Evolutionary conservation across 208 protist species (phyloP).

Genomic region (Herpetomonas tarakana): DNA sequence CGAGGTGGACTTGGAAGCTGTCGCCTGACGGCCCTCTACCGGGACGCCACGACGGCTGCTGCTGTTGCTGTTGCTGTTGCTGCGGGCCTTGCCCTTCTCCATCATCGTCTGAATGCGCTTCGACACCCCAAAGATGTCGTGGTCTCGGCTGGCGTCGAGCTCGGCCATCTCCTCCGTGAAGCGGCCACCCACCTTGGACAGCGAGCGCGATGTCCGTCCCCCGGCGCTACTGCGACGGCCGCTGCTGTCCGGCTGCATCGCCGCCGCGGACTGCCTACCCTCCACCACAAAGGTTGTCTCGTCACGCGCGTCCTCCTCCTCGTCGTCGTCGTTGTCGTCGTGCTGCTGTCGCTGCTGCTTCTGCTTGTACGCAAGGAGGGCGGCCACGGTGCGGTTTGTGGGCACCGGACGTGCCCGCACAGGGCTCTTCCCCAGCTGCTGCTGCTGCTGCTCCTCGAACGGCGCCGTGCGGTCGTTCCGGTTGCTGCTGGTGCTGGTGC

Average conservation of each 20-base stretch:
- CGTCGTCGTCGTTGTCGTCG: not conserved
- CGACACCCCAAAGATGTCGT: slow-evolving; percentile 48
- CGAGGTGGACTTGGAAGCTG: not conserved
- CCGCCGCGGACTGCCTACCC: not conserved
- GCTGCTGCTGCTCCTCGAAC: not conserved
- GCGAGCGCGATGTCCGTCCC: not conserved
- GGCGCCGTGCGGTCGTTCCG: not conserved
- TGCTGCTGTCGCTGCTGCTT: slow-evolving; percentile 13
- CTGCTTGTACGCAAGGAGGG: not conserved
- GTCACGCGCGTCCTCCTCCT: not conserved
- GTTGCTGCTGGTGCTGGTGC: slow-evolving; percentile 4
- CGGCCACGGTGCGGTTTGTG: not conserved
- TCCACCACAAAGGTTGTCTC: not conserved
- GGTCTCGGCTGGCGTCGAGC: slow-evolving; percentile 18
- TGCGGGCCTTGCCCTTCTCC: slow-evolving; percentile 9
- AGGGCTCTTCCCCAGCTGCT: slow-evolving; percentile 3
- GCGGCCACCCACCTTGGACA: slow-evolving; percentile 4
- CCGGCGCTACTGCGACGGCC: slow-evolving; percentile 10
- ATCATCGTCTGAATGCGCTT: slow-evolving; percentile 15
- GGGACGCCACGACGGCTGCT: too few relatives aligned
- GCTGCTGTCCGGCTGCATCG: too few relatives aligned
- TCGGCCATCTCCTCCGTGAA: slow-evolving; percentile 15
- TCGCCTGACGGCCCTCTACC: too few relatives aligned
- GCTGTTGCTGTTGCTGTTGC: not conserved
- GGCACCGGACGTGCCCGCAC: not conserved